Evolutionary conservation across 2,329 filamentous ascomycete genomes (phyloP).

Genomic region (Xylaria digitata): DNA sequence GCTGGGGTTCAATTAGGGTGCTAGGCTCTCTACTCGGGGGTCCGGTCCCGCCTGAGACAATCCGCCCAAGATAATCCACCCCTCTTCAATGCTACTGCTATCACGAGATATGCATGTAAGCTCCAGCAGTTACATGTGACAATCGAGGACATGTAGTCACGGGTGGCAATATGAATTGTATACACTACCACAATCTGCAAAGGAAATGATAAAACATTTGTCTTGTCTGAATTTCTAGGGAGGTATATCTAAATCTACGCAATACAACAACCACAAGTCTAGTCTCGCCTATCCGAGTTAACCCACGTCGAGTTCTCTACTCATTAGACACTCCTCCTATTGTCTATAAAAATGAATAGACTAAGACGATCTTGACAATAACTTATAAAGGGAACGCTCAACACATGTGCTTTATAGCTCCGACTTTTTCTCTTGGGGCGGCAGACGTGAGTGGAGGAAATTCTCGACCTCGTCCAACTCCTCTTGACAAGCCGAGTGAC

Average conservation of each 20-base stretch:
- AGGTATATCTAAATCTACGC: constrained; percentile 6
- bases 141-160: not conserved
- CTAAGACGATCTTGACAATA: not conserved
- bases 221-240: constrained; percentile 5
- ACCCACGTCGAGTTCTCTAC: constrained; percentile 5
- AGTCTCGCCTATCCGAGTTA: not conserved
- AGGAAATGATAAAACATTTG: not conserved
- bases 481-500: constrained; percentile 78
- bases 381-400: not conserved
- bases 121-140: not conserved
- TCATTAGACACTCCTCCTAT: not conserved
- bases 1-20: not conserved
- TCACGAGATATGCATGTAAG: constrained; percentile 1
- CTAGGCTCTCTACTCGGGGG: not conserved
- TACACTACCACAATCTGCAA: not conserved
- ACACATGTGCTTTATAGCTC: constrained; percentile 48
- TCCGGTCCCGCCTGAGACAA: too few relatives aligned
- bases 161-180: not conserved
- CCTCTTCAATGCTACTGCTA: not conserved
- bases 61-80: not conserved
- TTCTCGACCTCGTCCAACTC: constrained; percentile 86
- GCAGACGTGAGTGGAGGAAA: constrained; percentile 62
- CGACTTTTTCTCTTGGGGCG: constrained; percentile 55
- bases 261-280: not conserved
- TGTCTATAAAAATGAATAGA: not conserved